phyloP scores from a whole-genome alignment of 2,329 filamentous ascomycete genomes.

The Fusarium pininemorale region DNA sequence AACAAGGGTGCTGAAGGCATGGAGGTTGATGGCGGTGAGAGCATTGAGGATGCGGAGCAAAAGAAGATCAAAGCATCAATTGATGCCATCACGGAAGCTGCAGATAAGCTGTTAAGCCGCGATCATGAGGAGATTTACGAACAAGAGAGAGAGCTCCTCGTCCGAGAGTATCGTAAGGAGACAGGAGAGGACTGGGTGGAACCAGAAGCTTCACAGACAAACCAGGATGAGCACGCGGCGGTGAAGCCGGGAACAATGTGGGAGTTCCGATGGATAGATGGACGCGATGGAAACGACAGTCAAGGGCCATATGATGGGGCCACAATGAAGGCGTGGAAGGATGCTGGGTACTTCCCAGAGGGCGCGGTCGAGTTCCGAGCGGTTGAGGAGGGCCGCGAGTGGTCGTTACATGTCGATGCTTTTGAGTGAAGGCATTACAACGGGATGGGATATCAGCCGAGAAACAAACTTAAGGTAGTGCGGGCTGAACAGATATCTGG shows the following conservation, averaged over 20 bases:
- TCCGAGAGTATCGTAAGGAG: constrained; percentile 84
- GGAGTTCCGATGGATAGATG: constrained; percentile 95
- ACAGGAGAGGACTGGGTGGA: constrained; percentile 85
- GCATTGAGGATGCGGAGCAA: constrained; percentile 72
- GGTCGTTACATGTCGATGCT: constrained; percentile 57
- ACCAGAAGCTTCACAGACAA: constrained; percentile 48
- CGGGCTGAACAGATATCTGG: constrained; percentile 16
- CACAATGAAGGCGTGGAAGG: constrained; percentile 91
- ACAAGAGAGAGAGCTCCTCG: constrained; percentile 81
- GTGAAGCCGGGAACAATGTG: constrained; percentile 58
- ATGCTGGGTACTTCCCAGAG: constrained; percentile 87
- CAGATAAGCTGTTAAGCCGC: constrained; percentile 84
- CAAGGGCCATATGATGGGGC: constrained; percentile 88
- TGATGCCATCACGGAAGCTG: constrained; percentile 85
- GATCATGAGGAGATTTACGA: constrained; percentile 94
- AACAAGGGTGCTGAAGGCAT: constrained; percentile 66
- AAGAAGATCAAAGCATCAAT: constrained; percentile 76
- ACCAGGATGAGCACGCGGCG: constrained; percentile 29
- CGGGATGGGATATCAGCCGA: constrained; percentile 24
- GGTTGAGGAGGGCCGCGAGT: constrained; percentile 63
- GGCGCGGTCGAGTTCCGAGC: constrained; percentile 79
- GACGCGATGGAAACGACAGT: constrained; percentile 77
- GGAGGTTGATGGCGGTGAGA: constrained; percentile 69
- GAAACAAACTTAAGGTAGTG: constrained; percentile 12
- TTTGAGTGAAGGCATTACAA: constrained; percentile 57